phyloP scores from a whole-genome alignment of 805 yeast genomes.

The Nakazawaea wickerhamii region DNA sequence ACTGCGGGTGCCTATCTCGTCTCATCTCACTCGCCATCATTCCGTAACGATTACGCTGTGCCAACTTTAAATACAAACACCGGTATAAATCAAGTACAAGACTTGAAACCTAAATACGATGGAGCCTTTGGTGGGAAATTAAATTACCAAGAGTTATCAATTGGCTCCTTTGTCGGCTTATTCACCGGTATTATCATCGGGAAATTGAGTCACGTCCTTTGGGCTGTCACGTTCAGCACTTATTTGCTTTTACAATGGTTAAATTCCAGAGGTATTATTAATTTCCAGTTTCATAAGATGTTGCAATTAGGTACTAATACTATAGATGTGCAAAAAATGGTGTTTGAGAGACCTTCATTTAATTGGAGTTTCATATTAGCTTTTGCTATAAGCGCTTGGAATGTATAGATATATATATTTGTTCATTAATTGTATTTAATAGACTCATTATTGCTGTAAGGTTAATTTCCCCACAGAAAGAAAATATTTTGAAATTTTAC shows the following conservation, averaged over 20 bases:
- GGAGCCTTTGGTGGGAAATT: conserved; percentile 41
- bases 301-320: conserved; percentile 30
- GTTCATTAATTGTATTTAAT: background rate
- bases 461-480: background rate
- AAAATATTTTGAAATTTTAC: background rate
- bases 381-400: conserved; percentile 57
- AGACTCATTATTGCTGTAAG: too few relatives aligned
- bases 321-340: conserved; percentile 43
- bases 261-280: conserved; percentile 47
- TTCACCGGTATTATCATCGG: conserved; percentile 57
- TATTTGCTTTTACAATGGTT: conserved; percentile 46
- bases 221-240: conserved; percentile 41
- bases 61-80: background rate
- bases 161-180: conserved; percentile 60
- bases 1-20: background rate
- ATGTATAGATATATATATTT: conserved; percentile 20
- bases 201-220: conserved; percentile 49
- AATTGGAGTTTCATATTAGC: conserved; percentile 48
- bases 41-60: conserved; percentile 6
- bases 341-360: conserved; percentile 58
- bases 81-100: background rate
- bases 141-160: conserved; percentile 56
- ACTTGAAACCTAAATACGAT: conserved; percentile 25
- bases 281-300: conserved; percentile 35
- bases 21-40: background rate